Conservation (phyloP, 208 protist genomes). For the Zelonia costaricensis region DNA sequence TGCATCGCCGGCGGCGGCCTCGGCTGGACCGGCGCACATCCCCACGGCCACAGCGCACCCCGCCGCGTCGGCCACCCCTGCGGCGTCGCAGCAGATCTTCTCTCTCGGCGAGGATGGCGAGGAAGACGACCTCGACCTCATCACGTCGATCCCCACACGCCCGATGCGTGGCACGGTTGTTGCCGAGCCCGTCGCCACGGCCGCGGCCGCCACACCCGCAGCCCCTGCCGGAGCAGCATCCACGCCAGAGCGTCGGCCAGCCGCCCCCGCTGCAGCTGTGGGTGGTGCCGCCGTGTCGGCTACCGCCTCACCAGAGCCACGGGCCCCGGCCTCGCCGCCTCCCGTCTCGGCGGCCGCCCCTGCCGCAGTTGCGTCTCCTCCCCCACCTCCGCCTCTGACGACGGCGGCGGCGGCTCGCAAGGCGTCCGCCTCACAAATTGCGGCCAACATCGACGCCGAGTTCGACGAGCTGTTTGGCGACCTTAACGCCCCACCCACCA, state of each 20-base stretch:
- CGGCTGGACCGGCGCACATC: conserved; percentile 32
- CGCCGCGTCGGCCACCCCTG: neutral
- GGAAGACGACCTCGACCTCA: conserved; percentile 78
- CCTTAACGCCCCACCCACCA: neutral
- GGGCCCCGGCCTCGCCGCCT: too few species aligned
- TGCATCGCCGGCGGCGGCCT: conserved; percentile 6
- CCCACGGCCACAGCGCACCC: conserved; percentile 1
- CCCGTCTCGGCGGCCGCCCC: conserved; percentile 3
- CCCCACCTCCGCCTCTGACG: neutral
- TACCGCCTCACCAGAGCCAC: conserved; percentile 3
- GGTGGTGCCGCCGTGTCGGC: neutral
- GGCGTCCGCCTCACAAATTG: conserved; percentile 16
- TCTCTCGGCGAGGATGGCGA: conserved; percentile 55
- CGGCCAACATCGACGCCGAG: conserved; percentile 58
- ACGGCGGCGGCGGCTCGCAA: neutral
- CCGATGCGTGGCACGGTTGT: conserved; percentile 20
- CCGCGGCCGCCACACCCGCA: neutral
- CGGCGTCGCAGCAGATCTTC: conserved; percentile 34
- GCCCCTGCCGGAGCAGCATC: neutral
- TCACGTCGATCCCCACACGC: conserved; percentile 43
- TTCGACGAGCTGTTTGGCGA: conserved; percentile 78
- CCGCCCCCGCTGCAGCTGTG: neutral
- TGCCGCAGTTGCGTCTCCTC: neutral
- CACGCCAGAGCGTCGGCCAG: neutral
- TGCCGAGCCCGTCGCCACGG: neutral